Evolutionary conservation across 1,139 yeast genomes (phyloP), one percentile per base, ranked within the genome.

Genomic region (Hyphopichia pseudoburtonii): DNA sequence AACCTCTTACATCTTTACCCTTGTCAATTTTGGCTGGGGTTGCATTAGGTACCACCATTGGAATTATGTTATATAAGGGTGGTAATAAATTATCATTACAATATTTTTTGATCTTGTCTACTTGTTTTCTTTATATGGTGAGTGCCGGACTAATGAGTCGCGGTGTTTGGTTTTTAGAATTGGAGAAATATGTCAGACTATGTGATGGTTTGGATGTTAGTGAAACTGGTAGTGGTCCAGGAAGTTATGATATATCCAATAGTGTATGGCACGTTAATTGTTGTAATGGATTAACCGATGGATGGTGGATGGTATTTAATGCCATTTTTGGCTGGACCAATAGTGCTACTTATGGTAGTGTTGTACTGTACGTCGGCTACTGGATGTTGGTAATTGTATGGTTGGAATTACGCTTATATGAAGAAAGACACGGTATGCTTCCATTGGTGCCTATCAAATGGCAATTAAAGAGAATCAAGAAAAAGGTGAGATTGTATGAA

Each of bases 201-300:
- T 76, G 92, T 57, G 82, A 83, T 40, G 97, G 96, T 2, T 80
- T 86, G 43, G 96, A 90, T 57, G 90, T 87, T 47, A 76, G 92
- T 33, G 97, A 90, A 62, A 78, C 80, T 9, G 97, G 97, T 5
- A 76, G 81, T 37, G 97, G 97, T 0, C 96, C 97, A 1, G 97
- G 97, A 7, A 86, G 96, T 1, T 90, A 90, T 62, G 95, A 90
- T 58, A 79, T 90, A 39, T 53, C 77, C 23, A 79, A 76, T 43
- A 74, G 85, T 12, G 86, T 90, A 2, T 90, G 97, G 97, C 97
- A 90, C 65, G 97, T 90, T 29, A 89, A 90, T 67, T 90, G 97
- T 63, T 90, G 97, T 66, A 88, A 88, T 60, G 96, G 97, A 15
- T 81, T 84, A 48, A 83, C 76, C 31, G 95, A 86, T 57, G 90